Conservation (phyloP, 352 stramenopile species). For the Phytophthora podocarpi region DNA sequence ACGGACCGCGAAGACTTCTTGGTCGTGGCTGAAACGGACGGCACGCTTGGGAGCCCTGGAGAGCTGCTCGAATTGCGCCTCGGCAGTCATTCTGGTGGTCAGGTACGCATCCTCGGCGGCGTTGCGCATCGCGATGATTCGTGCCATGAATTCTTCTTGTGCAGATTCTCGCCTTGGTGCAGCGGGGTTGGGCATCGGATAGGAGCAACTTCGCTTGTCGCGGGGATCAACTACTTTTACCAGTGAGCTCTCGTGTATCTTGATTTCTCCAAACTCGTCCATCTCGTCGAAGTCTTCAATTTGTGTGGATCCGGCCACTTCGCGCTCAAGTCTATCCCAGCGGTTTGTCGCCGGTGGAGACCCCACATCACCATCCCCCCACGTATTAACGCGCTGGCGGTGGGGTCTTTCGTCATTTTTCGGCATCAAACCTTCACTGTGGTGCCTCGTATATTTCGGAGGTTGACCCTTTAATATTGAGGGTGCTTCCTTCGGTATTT, state of each 20-base stretch:
- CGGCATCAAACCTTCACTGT: constrained; percentile 15
- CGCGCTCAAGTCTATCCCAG: constrained; percentile 20
- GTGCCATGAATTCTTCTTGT: constrained; percentile 38
- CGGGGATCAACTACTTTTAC: constrained; percentile 13
- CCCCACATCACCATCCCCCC: constrained; percentile 14
- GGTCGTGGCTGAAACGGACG: constrained; percentile 20
- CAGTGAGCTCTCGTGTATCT: constrained; percentile 10
- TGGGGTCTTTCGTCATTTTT: not conserved
- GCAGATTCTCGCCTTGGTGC: not conserved
- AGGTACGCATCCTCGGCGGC: constrained; percentile 61
- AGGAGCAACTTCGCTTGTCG: constrained; percentile 20
- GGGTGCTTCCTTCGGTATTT: not conserved
- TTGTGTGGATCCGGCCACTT: constrained; percentile 1
- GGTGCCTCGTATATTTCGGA: not conserved
- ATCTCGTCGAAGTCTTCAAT: constrained; percentile 15
- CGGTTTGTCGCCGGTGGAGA: constrained; percentile 11
- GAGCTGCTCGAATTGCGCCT: constrained; percentile 21
- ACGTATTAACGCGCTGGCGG: constrained; percentile 24
- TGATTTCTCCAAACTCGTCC: constrained; percentile 24
- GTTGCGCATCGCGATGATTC: constrained; percentile 63
- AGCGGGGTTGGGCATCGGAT: not conserved
- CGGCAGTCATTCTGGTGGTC: constrained; percentile 30
- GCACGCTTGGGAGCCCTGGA: constrained; percentile 7
- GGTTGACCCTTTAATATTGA: constrained; percentile 8
- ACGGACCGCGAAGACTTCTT: not conserved